Conservation (phyloP, 2,329 filamentous ascomycete genomes). For the Atkinsonella hypoxylon region DNA sequence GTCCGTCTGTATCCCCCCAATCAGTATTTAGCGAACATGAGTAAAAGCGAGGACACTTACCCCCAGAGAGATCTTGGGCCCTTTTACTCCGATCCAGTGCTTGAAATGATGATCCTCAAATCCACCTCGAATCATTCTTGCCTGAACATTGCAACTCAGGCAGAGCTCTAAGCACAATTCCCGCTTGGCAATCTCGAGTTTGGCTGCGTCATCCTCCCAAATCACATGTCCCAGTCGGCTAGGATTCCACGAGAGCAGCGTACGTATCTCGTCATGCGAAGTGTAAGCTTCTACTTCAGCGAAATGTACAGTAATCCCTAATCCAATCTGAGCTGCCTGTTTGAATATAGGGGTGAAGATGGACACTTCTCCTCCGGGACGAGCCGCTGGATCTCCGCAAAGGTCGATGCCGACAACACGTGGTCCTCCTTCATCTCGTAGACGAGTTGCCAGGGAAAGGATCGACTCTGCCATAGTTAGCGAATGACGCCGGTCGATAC, state of each 20-base stretch:
- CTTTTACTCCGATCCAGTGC: constrained; percentile 50
- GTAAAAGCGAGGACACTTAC: constrained; percentile 35
- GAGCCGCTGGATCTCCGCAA: constrained; percentile 55
- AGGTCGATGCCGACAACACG: constrained; percentile 66
- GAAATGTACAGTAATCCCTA: constrained; percentile 66
- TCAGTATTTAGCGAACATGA: neutral
- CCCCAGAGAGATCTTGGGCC: constrained; percentile 52
- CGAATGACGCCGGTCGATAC: constrained; percentile 57
- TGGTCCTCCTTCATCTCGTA: constrained; percentile 26
- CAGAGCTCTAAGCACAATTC: constrained; percentile 63
- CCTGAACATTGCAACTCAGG: constrained; percentile 69
- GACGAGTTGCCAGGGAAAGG: constrained; percentile 46
- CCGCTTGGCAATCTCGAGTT: constrained; percentile 36
- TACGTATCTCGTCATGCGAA: constrained; percentile 46
- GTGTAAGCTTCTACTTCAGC: constrained; percentile 53
- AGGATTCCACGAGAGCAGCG: constrained; percentile 53
- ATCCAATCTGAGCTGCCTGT: constrained; percentile 38
- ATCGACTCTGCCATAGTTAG: constrained; percentile 47
- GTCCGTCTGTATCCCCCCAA: constrained; percentile 49
- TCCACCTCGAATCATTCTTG: constrained; percentile 56
- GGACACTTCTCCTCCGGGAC: constrained; percentile 43
- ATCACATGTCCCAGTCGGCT: constrained; percentile 69
- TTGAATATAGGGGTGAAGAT: constrained; percentile 48
- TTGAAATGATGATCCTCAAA: constrained; percentile 66
- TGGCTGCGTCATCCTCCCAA: constrained; percentile 52